A percentile compares a stretch with the other conserved stretches of the same genome.
Conservation (phyloP, 352 stramenopile genomes). For the Nothophytophthora sp. region DNA sequence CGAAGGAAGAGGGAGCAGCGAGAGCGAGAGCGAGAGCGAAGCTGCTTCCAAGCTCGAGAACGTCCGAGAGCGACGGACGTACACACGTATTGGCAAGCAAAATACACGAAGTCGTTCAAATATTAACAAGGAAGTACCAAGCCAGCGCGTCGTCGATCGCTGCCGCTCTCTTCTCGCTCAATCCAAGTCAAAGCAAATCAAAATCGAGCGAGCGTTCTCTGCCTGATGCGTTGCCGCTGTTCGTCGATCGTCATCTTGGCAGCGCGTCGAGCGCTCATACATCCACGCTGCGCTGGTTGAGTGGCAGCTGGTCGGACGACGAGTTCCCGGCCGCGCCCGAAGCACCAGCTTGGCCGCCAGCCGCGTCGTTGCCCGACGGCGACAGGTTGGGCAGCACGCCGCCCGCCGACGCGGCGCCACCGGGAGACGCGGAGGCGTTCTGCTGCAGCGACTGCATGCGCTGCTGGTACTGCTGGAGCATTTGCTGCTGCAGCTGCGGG, state of each 20-base stretch:
- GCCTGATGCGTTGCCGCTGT: no score
- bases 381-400: conserved; percentile 41
- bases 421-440: conserved; percentile 6
- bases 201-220: no score
- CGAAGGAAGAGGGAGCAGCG: conserved; percentile 16
- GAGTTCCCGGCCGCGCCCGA: conserved; percentile 10
- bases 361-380: conserved; percentile 42
- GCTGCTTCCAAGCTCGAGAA: no score
- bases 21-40: conserved; percentile 7
- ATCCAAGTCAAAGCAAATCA: no score
- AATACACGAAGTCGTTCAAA: conserved; percentile 22
- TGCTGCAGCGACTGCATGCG: conserved; percentile 73
- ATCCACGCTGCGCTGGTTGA: conserved; percentile 81
- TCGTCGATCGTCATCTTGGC: conserved; percentile 3
- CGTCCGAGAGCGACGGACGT: background rate
- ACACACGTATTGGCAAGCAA: background rate
- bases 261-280: conserved; percentile 41
- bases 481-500: conserved; percentile 85
- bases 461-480: conserved; percentile 91
- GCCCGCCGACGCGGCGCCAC: conserved; percentile 13
- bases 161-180: background rate
- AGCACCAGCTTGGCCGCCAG: conserved; percentile 19
- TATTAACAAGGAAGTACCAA: no score
- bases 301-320: conserved; percentile 61
- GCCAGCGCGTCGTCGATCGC: no score